A percentile compares a stretch with the other conserved stretches of the same genome.
These are phyloP conservation scores for Russula sp. DNA, from an alignment of 768 basidiomycete species.

Conservation along the genomic window DNA sequence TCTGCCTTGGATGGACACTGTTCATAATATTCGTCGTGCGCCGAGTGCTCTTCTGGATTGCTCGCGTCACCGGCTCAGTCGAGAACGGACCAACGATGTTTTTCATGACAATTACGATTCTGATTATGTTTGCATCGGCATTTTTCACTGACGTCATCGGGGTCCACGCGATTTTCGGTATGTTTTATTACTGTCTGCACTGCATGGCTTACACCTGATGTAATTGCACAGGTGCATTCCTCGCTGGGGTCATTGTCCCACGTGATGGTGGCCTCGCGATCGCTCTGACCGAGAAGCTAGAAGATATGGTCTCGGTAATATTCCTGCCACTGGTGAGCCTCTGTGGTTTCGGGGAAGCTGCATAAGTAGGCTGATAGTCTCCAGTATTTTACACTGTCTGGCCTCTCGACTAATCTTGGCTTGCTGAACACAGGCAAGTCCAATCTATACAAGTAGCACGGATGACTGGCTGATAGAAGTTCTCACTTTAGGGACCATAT, in stretches of 20 bases:
- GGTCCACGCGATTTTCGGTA: constrained; percentile 86
- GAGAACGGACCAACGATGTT: constrained; percentile 80
- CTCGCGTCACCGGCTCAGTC: constrained; percentile 66
- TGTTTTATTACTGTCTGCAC: constrained; percentile 6
- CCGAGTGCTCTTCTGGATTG: constrained; percentile 59
- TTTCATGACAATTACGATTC: constrained; percentile 81
- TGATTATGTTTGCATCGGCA: constrained; percentile 76
- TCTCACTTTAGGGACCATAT: constrained; percentile 52
- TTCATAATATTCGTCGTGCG: constrained; percentile 66
- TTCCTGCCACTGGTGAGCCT: constrained; percentile 73
- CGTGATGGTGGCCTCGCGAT: constrained; percentile 84
- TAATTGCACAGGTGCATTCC: constrained; percentile 54
- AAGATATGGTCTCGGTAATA: constrained; percentile 87
- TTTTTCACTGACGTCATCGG: constrained; percentile 95
- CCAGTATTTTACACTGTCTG: constrained; percentile 89
- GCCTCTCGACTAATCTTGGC: constrained; percentile 82
- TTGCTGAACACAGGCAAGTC: constrained; percentile 64
- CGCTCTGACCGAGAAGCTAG: constrained; percentile 88
- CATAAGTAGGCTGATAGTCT: constrained; percentile 3
- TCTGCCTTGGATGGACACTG: constrained; percentile 73
- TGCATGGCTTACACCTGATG: neutral
- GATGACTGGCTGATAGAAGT: neutral
- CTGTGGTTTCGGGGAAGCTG: neutral
- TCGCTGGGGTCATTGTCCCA: constrained; percentile 76
- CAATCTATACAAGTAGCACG: neutral